These are phyloP conservation scores for Zymoseptoria passerinii DNA, from an alignment of 2,329 filamentous ascomycete species.

Conservation along the genomic window DNA sequence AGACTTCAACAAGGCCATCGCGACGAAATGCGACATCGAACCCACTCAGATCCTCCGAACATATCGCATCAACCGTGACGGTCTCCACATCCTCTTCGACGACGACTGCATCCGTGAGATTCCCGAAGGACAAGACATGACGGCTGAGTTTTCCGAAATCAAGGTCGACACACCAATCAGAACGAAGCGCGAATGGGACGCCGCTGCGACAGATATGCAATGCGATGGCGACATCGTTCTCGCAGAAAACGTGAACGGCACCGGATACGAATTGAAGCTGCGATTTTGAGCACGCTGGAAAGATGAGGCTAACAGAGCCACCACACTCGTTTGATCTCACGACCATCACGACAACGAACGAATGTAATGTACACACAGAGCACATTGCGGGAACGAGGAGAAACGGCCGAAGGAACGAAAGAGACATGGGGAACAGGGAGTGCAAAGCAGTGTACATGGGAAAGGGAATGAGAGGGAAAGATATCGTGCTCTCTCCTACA, in stretches of 20 bases:
- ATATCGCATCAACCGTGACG: slow-evolving; percentile 63
- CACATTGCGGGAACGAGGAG: not conserved
- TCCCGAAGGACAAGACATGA: slow-evolving; percentile 85
- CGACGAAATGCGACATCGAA: slow-evolving; percentile 74
- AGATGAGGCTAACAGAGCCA: not conserved
- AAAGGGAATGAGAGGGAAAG: slow-evolving; percentile 2
- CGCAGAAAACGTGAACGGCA: slow-evolving; percentile 36
- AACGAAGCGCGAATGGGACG: slow-evolving; percentile 43
- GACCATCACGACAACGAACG: slow-evolving; percentile 14
- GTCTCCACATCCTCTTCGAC: slow-evolving; percentile 77
- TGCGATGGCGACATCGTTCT: slow-evolving; percentile 41
- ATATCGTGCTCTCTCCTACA: slow-evolving; percentile 13
- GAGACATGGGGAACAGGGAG: not conserved
- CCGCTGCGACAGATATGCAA: slow-evolving; percentile 39
- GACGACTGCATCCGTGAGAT: slow-evolving; percentile 81
- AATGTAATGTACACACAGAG: not conserved
- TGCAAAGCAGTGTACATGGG: slow-evolving; percentile 14
- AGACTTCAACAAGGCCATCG: slow-evolving; percentile 65
- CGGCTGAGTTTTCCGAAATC: slow-evolving; percentile 60
- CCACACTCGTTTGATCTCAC: slow-evolving; percentile 12
- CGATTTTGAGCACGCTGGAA: slow-evolving; percentile 32
- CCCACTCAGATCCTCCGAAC: slow-evolving; percentile 61
- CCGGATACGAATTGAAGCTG: slow-evolving; percentile 43
- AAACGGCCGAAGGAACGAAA: not conserved
- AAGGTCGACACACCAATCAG: slow-evolving; percentile 36